Base-by-base conservation (phyloP, 2,329 filamentous ascomycete species). In the Talaromyces verruculosus region DNA sequence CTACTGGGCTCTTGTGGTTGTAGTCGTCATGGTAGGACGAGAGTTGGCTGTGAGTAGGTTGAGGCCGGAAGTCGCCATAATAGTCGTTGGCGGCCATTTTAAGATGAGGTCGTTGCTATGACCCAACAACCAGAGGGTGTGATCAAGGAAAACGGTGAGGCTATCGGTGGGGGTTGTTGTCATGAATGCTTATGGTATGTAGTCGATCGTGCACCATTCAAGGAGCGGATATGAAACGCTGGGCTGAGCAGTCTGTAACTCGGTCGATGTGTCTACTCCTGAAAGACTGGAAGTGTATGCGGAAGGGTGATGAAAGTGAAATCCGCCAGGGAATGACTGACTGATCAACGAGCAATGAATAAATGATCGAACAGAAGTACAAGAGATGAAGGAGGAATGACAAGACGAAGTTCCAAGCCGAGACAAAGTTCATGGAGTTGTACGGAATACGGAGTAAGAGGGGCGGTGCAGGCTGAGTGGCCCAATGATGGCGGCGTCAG, bases 81-180 rank as follows among this genome's bases (percentile, higher is more conserved):
- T 91, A 91, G 72, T 90, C 86, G 80, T 88, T 85, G 69, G 85
- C 82, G 53, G 87, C 84, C 88, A 89, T 89, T 71, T 63, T 81
- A 76, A 19, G 69, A 67, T 64, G 43, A 67, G 51, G 45, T 33
- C 35, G 57, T 39, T 35, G 57, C n/a, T 19, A 22, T 45, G 17
- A 45, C 22, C 22, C 39, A 60, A 17, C 22, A 19, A 43, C 19
- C 2, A 2, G 10, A 13, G 8, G 7, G 1, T 28, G 19, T 57
- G 19, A 57, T 57, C 33, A 61, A 35, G 3, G n/a, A 19, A 35
- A 30, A 47, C 39, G 59, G 65, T 57, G 47, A 49, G 30, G 39
- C 19, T 35, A 7, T 22, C 3, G 10, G n/a, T n/a, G 3, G 10
- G 2, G 7, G 30, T 30, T 22, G n/a, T 4, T 57, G 10, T 39